A percentile compares a stretch with the other conserved stretches of the same genome.
Evolutionary conservation across 148 eudicot genomes (phyloP).

Genomic region (Tetragonia tetragonoides): DNA sequence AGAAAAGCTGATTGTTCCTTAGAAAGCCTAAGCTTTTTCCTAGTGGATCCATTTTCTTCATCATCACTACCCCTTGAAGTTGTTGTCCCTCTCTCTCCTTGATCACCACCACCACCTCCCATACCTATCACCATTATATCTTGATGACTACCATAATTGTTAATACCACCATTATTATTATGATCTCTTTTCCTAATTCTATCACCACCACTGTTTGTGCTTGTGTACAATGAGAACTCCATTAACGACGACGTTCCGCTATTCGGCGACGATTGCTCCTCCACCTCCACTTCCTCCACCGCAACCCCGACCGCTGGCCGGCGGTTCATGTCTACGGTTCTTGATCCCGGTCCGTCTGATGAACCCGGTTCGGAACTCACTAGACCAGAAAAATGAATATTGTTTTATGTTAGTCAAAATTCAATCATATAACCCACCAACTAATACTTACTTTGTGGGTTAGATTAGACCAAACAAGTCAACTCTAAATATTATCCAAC

Average conservation of each 20-base stretch:
- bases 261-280: conserved; percentile 55
- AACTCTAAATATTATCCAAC: conserved; percentile 5
- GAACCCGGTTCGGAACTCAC: conserved; percentile 55
- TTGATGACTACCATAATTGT: conserved; percentile 5
- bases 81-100: conserved; percentile 7
- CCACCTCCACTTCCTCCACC: conserved; percentile 30
- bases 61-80: conserved; percentile 57
- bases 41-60: conserved; percentile 46
- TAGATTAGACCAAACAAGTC: conserved; percentile 22
- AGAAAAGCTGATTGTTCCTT: conserved; percentile 84
- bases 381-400: conserved; percentile 5
- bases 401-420: too few species aligned
- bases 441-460: neutral
- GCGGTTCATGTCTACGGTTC: conserved; percentile 30
- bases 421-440: neutral
- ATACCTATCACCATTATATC: conserved; percentile 3
- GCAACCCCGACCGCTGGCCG: conserved; percentile 31
- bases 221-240: conserved; percentile 51
- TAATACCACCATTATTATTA: conserved; percentile 15
- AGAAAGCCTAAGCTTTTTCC: conserved; percentile 73
- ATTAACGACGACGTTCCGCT: conserved; percentile 61
- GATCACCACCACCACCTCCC: conserved; percentile 22
- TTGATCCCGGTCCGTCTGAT: conserved; percentile 33
- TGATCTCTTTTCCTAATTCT: conserved; percentile 24
- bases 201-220: conserved; percentile 1